These are phyloP conservation scores for Chimonanthus salicifolius DNA, from an alignment of 164 flowering plant genomes.

Conservation along the genomic window DNA sequence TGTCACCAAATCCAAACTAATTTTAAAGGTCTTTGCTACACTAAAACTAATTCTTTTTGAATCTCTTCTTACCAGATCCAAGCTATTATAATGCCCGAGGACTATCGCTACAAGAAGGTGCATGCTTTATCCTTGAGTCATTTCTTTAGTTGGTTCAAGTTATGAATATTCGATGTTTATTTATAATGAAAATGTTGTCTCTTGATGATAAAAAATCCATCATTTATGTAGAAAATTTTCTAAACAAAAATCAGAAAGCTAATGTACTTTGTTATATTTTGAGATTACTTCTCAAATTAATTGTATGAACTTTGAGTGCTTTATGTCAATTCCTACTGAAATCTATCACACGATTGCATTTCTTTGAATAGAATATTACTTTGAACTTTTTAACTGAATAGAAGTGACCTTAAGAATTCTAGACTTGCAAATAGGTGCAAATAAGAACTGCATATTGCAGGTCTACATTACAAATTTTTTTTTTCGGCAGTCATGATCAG, in stretches of 20 bases:
- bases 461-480: too few relatives aligned
- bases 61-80: slow-evolving; percentile 46
- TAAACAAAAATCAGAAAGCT: not conserved
- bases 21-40: too few relatives aligned
- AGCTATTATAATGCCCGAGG: slow-evolving; percentile 85
- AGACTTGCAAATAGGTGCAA: too few relatives aligned
- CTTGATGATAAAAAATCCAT: not conserved
- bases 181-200: too few relatives aligned
- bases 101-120: slow-evolving; percentile 76
- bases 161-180: not conserved
- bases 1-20: too few relatives aligned
- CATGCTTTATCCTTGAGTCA: slow-evolving; percentile 5
- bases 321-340: not conserved
- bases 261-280: too few relatives aligned
- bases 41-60: not conserved
- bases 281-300: too few relatives aligned
- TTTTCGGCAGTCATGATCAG: too few relatives aligned
- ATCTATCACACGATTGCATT: not conserved
- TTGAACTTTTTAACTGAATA: not conserved
- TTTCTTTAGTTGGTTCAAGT: not conserved
- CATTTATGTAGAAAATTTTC: too few relatives aligned
- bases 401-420: too few relatives aligned
- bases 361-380: not conserved
- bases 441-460: too few relatives aligned
- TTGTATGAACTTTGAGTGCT: not conserved